Evolutionary conservation across 768 basidiomycete genomes (phyloP), one percentile per base, ranked within the genome.

Genomic region (Cystoderma amianthinum): DNA sequence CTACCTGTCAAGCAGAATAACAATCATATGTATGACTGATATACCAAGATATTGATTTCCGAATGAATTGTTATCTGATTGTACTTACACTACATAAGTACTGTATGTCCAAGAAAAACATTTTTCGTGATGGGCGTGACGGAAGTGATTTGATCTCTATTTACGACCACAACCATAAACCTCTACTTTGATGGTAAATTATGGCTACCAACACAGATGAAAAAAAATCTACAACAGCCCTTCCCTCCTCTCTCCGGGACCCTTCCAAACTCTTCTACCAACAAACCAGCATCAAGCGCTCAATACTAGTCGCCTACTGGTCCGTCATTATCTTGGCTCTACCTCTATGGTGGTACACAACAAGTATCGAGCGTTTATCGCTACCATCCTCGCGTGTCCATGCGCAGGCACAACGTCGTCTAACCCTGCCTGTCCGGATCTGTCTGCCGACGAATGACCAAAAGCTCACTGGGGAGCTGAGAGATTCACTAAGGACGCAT

Each of bases 261-360:
- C 78, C 79, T 12, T 63, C 70, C 34, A 66, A 56, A 13, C 59
- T 81, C 17, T 66, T 67, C 51, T 80, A 72, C 48, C 79, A 85
- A 56, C 62, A 64, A 11, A 56, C 63, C 36, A 50, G 44, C 38
- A 66, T 70, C 32, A 71, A 85, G 21, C 65, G 82, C 48, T 62
- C 62, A 18, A 81, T 92, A 47, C 69, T 94, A 44, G 58, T 68
- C 3, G 75, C 86, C 1, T 96, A 94, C 60, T 92, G 92, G 79
- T 41, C 73, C 18, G 62, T 91, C 19, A 72, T 96, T 24, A 48
- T 95, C 23, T 62, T 90, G 5, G 84, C 83, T 1, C 44, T 94
- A 15, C 96, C 96, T 2, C 71, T 90, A 37, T 99, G 96, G 96
- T 97, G 92, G 91, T 72, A 69, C 38, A 82, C 86, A 19, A 98